Evolutionary conservation across 139 green algal genomes (phyloP).

Genomic region (Picochlorum sp.): DNA sequence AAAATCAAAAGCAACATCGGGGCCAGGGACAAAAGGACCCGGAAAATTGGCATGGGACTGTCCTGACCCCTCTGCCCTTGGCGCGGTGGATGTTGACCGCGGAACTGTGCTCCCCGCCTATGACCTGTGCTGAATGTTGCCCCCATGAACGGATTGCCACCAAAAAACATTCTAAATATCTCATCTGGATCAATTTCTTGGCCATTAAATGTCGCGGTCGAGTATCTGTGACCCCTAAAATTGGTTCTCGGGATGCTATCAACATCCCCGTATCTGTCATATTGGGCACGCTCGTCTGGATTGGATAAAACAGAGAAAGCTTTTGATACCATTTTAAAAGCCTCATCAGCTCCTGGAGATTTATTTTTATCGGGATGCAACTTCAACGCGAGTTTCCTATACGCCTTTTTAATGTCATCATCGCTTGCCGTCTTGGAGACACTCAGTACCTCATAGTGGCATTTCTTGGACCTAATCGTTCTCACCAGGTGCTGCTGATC

Average conservation of each 20-base stretch:
- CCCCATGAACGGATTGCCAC: conserved; percentile 24
- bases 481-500: conserved; percentile 42
- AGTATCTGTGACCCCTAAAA: conserved; percentile 7
- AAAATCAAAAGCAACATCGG: conserved; percentile 44
- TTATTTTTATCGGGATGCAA: conserved; percentile 93
- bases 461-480: conserved; percentile 4
- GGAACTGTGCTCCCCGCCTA: not conserved
- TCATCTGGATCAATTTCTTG: conserved; percentile 49
- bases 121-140: conserved; percentile 3
- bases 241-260: not conserved
- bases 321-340: conserved; percentile 57
- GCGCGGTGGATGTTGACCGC: conserved; percentile 1
- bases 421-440: conserved; percentile 23
- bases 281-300: conserved; percentile 41
- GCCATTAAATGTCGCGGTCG: not conserved
- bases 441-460: conserved; percentile 48
- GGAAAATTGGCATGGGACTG: conserved; percentile 6
- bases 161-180: conserved; percentile 61
- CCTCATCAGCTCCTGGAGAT: conserved; percentile 41
- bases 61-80: not conserved
- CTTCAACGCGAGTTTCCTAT: conserved; percentile 75
- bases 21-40: conserved; percentile 36
- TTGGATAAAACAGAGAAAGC: conserved; percentile 63
- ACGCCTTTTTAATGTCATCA: conserved; percentile 71
- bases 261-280: conserved; percentile 53